These are phyloP conservation scores for Sodiomyces alkalinus DNA, from an alignment of 2,329 filamentous ascomycete species.

Conservation along the genomic window DNA sequence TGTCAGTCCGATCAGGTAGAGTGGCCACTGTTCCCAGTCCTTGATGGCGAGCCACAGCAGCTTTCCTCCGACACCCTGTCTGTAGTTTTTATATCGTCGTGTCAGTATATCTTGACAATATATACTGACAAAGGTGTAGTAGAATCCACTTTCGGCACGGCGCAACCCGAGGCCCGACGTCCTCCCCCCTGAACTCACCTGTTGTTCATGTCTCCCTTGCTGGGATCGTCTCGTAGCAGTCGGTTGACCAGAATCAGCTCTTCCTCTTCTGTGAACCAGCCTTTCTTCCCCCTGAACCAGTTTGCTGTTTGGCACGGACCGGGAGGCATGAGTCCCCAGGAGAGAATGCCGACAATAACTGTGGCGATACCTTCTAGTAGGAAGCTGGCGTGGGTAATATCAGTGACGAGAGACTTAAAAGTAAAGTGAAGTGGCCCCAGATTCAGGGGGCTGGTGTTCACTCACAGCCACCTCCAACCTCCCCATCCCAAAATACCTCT, in stretches of 20 bases:
- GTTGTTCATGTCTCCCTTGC: slow-evolving; percentile 47
- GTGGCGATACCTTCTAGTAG: slow-evolving; percentile 33
- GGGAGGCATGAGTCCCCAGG: slow-evolving; percentile 28
- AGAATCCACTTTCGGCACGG: no score
- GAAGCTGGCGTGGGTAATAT: slow-evolving; percentile 16
- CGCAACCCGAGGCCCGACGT: no score
- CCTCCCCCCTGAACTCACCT: no score
- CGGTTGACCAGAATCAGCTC: slow-evolving; percentile 49
- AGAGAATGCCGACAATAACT: slow-evolving; percentile 25
- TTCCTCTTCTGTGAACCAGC: slow-evolving; percentile 47
- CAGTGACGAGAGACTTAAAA: neutral
- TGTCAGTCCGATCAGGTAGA: slow-evolving; percentile 37
- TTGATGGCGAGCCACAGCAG: slow-evolving; percentile 34
- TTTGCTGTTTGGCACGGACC: slow-evolving; percentile 33
- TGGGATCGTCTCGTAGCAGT: slow-evolving; percentile 43
- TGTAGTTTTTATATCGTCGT: no score
- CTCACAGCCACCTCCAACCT: slow-evolving; percentile 25
- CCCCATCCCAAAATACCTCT: slow-evolving; percentile 19
- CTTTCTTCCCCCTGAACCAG: slow-evolving; percentile 41
- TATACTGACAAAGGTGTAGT: no score
- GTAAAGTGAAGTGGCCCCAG: no score
- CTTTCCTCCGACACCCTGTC: slow-evolving; percentile 26
- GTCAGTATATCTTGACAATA: no score
- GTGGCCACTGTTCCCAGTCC: slow-evolving; percentile 47
- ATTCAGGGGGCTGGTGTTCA: no score